Conservation (phyloP, 2,329 filamentous ascomycete species). For the Botrytis sinoallii region DNA sequence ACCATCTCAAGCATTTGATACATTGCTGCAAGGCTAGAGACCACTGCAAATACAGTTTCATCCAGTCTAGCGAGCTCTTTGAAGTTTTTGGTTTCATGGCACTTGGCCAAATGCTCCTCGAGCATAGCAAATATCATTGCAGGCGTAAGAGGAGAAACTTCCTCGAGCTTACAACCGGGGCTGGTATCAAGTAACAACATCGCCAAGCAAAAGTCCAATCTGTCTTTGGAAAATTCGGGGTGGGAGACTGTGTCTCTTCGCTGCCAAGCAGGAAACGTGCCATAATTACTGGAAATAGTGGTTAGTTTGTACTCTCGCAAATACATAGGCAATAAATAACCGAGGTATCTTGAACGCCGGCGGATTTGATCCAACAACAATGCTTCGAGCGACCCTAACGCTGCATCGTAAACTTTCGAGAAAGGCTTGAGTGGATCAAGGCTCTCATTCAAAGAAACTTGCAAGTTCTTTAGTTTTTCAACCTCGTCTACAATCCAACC, state of each 20-base stretch:
- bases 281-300: not conserved
- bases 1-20: slow-evolving; percentile 17
- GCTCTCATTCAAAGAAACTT: not conserved
- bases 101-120: not conserved
- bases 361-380: not conserved
- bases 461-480: not conserved
- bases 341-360: not conserved
- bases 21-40: slow-evolving; percentile 10
- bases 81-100: not conserved
- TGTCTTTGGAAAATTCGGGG: no score
- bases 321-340: not conserved
- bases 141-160: not conserved
- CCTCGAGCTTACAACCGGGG: not conserved
- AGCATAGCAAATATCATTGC: slow-evolving; percentile 14
- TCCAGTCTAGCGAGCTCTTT: slow-evolving; percentile 13
- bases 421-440: not conserved
- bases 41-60: not conserved
- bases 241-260: not conserved
- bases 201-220: not conserved
- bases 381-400: not conserved
- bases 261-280: not conserved
- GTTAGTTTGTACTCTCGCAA: not conserved
- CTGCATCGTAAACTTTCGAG: not conserved
- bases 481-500: not conserved
- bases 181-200: not conserved